These are phyloP conservation scores for Neonothopanus nambi DNA, from an alignment of 1,284 basidiomycete species.

Conservation along the genomic window DNA sequence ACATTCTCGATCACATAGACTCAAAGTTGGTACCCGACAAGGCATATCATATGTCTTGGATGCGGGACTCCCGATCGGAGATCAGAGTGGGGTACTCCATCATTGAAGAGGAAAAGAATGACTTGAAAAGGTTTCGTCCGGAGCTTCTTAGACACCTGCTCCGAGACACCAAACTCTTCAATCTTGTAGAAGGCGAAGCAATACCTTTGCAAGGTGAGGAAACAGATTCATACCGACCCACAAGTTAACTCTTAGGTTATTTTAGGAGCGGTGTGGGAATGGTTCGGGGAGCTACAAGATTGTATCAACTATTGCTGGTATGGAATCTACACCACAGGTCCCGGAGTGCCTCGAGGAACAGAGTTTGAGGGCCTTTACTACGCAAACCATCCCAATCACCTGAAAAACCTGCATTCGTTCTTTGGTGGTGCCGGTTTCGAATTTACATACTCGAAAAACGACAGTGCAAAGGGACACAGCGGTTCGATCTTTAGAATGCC, in stretches of 20 bases:
- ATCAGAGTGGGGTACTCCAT: background rate
- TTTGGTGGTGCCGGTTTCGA: background rate
- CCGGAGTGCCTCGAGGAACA: background rate
- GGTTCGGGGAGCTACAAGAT: constrained; percentile 5
- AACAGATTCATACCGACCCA: background rate
- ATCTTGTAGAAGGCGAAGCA: background rate
- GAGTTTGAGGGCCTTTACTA: background rate
- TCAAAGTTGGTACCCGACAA: background rate
- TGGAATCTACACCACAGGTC: background rate
- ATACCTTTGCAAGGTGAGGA: background rate
- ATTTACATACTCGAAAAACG: background rate
- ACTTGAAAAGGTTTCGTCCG: background rate
- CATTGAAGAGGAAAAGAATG: background rate
- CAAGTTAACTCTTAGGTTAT: background rate
- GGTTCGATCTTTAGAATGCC: background rate
- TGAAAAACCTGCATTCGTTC: constrained; percentile 2
- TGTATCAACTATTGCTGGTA: background rate
- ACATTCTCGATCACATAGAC: constrained; percentile 1
- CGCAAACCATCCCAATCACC: constrained; percentile 2
- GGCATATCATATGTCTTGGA: background rate
- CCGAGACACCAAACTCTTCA: background rate
- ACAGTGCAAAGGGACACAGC: background rate
- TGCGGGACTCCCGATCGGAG: background rate
- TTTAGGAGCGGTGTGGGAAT: background rate
- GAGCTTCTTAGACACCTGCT: background rate